Evolutionary conservation across 805 yeast species (phyloP), one percentile per base, ranked within the genome.

Genomic region (Cyberlindnera euphorbiiphila): DNA sequence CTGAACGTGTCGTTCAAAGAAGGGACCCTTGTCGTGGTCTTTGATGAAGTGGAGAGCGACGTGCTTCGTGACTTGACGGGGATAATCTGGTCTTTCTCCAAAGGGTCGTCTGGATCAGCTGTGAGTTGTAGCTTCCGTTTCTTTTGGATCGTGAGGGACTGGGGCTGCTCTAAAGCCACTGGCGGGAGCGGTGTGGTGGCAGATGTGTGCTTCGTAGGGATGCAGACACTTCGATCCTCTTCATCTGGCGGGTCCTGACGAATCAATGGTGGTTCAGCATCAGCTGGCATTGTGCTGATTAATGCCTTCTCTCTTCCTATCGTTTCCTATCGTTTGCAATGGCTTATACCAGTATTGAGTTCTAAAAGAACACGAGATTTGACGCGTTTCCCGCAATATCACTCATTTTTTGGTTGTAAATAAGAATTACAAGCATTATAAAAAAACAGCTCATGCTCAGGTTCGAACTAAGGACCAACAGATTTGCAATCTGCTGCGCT

Each of bases 401-500:
- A n/a, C n/a, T n/a, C n/a, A n/a, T n/a, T n/a, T n/a, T n/a, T n/a
- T n/a, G n/a, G n/a, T n/a, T n/a, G n/a, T 9, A 19, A 13, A 29
- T 8, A 21, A 21, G 24, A 21, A 12, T 23, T 17, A 32, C 13
- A 17, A 16, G 24, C 29, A 36, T 26, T 31, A 25, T 7, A 20
- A 15, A 23, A 17, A 17, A 19, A 29, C 27, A 36, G 40, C 40
- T 36, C 32, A 36, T 14, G 25, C 33, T 26, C 94, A 81, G 95
- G 79, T 62, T 85, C 80, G 95, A 85, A 85, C 95, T 81, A 78
- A 81, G 88, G 93, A 85, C 95, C 94, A 83, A 80, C 85, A 83
- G 95, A 85, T 84, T 85, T 85, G 95, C 94, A 85, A 85, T 85
- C 95, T 81, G 86, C 88, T 83, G 93, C 94, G 89, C 91, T 85